Evolutionary conservation across 2,329 filamentous ascomycete genomes (phyloP).

Genomic region (Penicillium sp.): DNA sequence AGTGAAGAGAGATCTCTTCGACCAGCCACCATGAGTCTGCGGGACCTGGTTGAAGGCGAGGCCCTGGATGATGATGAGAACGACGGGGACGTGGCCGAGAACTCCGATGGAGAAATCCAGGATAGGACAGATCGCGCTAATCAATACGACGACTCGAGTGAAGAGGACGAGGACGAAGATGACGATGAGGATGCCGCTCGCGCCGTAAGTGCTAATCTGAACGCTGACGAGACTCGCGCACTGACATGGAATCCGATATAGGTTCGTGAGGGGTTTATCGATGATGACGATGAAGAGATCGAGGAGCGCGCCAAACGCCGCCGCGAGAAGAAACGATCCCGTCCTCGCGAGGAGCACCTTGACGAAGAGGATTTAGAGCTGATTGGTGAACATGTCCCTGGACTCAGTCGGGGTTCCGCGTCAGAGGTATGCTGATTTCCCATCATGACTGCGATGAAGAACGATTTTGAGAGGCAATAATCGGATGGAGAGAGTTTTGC

Average conservation of each 20-base stretch:
- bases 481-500: background rate
- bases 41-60: constrained; percentile 76
- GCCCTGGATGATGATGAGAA: constrained; percentile 84
- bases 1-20: constrained; percentile 17
- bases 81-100: constrained; percentile 78
- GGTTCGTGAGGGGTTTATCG: constrained; percentile 94
- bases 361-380: constrained; percentile 96
- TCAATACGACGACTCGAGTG: constrained; percentile 76
- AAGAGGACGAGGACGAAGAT: constrained; percentile 89
- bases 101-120: constrained; percentile 60
- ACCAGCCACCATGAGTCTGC: constrained; percentile 55
- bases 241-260: constrained; percentile 40
- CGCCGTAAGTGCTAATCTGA: constrained; percentile 55
- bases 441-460: background rate
- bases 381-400: constrained; percentile 78
- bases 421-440: constrained; percentile 60
- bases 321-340: constrained; percentile 72
- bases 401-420: constrained; percentile 64
- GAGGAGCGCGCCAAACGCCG: constrained; percentile 62
- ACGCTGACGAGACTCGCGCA: constrained; percentile 2
- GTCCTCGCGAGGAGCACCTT: constrained; percentile 73
- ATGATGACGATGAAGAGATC: constrained; percentile 84
- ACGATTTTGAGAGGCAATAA: background rate
- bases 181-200: constrained; percentile 84
- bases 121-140: constrained; percentile 41